Evolutionary conservation across 768 basidiomycete species (phyloP), one percentile per base, ranked within the genome.

Genomic region (Podaxis sp.): DNA sequence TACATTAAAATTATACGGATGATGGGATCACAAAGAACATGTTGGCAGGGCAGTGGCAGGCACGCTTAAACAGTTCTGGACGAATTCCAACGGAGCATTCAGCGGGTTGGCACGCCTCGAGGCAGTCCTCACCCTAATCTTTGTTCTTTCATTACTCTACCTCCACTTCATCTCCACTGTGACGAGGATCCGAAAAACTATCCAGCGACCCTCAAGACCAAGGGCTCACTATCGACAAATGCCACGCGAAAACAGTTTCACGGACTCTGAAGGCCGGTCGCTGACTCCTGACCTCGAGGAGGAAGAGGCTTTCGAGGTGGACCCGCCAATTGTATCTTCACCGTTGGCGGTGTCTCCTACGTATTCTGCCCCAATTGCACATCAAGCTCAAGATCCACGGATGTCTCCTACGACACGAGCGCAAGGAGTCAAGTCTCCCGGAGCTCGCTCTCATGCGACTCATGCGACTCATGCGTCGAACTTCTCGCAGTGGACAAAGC

Each of bases 231-330:
- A 33, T 33, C 33, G 8, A n/a, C 61, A 65, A 36, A 87, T 88
- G 87, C 84, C 87, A 52, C 80, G 87, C 60, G 85, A 87, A 69
- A 87, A 88, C 74, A 87, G 86, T 72, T 81, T 87, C 74, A 80
- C 78, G 66, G 87, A 89, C 72, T 85, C 84, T 39, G 86, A 86
- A 33, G 84, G 85, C 24, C 81, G 86, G 28, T 88, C 87, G 8
- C 74, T 89, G 57, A 88, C 87, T 4, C 85, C 87, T n/a, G 86
- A 88, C 72, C 71, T 82, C 19, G 82, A 83, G 54, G 86, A 85
- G 4, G 78, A 77, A 24, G 66, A 70, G n/a, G 59, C 8, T 26
- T 51, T 59, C 22, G 36, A 51, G 17, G 24, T 22, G 8, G 49
- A 33, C 15, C 44, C 48, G 15, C 44, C 61, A 9, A 33, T 19